Evolutionary conservation across 768 basidiomycete species (phyloP).

Genomic region (Artomyces pyxidatus): DNA sequence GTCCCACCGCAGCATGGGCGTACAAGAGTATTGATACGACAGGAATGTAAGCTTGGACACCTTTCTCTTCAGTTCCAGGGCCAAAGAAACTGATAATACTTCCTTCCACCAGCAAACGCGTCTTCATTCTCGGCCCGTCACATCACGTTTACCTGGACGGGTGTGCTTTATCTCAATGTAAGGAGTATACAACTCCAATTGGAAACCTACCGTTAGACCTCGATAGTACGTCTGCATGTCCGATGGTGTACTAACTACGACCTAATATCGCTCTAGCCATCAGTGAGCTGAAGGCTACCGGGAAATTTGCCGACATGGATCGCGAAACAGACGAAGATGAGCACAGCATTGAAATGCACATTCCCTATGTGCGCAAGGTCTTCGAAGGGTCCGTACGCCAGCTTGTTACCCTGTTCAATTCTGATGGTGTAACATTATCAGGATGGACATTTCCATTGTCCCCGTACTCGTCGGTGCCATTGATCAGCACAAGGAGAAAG

Average conservation of each 20-base stretch:
- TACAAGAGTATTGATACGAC: constrained; percentile 81
- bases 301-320: constrained; percentile 63
- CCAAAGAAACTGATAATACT: not conserved
- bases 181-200: constrained; percentile 75
- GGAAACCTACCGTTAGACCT: constrained; percentile 75
- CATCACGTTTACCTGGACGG: constrained; percentile 85
- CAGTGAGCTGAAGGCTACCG: constrained; percentile 51
- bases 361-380: constrained; percentile 81
- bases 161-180: constrained; percentile 80
- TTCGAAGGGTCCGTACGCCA: constrained; percentile 58
- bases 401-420: not conserved
- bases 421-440: constrained; percentile 25
- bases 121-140: constrained; percentile 94
- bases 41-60: constrained; percentile 65
- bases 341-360: constrained; percentile 97
- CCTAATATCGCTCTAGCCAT: constrained; percentile 41
- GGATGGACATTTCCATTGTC: constrained; percentile 71
- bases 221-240: constrained; percentile 47
- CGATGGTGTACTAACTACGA: not conserved
- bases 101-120: constrained; percentile 57
- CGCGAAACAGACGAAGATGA: constrained; percentile 78
- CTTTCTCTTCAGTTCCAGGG: not conserved
- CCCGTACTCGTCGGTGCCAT: constrained; percentile 88
- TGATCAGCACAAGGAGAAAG: constrained; percentile 45
- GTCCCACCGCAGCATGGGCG: constrained; percentile 91